Base-by-base conservation (phyloP, 2,329 filamentous ascomycete species). In the Trichoderma sp. region DNA sequence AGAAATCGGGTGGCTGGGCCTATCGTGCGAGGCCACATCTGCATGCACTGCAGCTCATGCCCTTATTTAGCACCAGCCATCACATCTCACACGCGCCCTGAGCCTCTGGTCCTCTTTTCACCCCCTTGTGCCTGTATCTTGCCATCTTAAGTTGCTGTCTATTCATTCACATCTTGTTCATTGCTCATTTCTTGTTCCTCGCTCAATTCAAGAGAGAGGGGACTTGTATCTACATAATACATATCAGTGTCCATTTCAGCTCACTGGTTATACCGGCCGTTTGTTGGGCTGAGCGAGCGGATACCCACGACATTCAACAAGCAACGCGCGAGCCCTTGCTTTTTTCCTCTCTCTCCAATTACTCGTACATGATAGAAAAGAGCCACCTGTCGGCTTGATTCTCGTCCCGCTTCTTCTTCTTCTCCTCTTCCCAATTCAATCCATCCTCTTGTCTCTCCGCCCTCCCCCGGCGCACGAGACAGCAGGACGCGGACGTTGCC, bases 401-500 rank as follows among this genome's bases (percentile, higher is more conserved):
- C 21, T 41, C 28, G 28, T 28, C 15, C n/a, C 51, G 24, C n/a
- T 24, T 34, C 51, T 21, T 67, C 68, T 73, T 64, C 60, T 63
- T 68, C 66, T 69, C 26, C 24, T 34, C 45, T 12, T 28, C 50
- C 14, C 50, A 19, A 19, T 19, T 17, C 48, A 12, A 52, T 60
- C 48, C 59, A 48, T 50, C 44, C 58, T 61, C 30, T 44, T 52
- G 47, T 45, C 52, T 56, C 61, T 50, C 55, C 52, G 44, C 52
- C 58, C 41, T 30, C 44, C 52, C 58, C 59, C 48, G 59, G 59
- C 59, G 50, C 34, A 54, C 17, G 52, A 63, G 61, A 52, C 51
- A 48, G 34, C 61, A 50, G 61, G 77, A 81, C 66, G 69, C 76
- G 69, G 77, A 83, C 68, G 82, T 84, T 67, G 73, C 81, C 39